Conservation (phyloP, 805 yeast genomes). For the Lipomyces yamadae region DNA sequence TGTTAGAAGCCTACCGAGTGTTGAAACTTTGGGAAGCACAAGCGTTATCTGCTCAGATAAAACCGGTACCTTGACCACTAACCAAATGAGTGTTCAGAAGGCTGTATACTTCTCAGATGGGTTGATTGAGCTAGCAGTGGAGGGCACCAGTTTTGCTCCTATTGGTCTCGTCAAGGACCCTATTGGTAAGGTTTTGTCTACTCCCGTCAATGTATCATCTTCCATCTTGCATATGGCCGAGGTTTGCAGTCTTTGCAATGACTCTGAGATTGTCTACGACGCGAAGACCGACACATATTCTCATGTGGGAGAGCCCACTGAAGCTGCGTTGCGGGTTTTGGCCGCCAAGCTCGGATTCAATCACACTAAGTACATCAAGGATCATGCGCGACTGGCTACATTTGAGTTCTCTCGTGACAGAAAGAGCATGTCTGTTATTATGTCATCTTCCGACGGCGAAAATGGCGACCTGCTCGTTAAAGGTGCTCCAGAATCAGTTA, state of each 20-base stretch:
- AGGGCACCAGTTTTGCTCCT: conserved; percentile 44
- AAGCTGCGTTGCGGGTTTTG: conserved; percentile 54
- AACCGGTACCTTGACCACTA: conserved; percentile 55
- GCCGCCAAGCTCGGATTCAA: conserved; percentile 47
- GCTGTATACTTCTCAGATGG: conserved; percentile 45
- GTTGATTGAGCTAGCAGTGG: conserved; percentile 47
- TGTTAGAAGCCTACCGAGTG: conserved; percentile 54
- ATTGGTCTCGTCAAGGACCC: conserved; percentile 38
- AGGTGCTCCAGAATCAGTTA: conserved; percentile 61
- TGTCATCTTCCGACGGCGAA: conserved; percentile 41
- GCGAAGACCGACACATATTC: conserved; percentile 44
- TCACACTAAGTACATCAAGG: conserved; percentile 31
- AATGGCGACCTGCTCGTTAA: conserved; percentile 49
- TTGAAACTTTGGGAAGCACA: conserved; percentile 64
- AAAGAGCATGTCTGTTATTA: conserved; percentile 60
- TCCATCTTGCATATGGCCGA: conserved; percentile 46
- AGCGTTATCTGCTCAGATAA: conserved; percentile 60
- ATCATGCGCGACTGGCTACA: conserved; percentile 44
- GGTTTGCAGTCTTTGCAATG: conserved; percentile 52
- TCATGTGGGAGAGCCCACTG: conserved; percentile 60
- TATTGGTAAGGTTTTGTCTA: conserved; percentile 40
- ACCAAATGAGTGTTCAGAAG: conserved; percentile 45
- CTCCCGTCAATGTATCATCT: conserved; percentile 20
- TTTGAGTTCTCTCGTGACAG: conserved; percentile 56
- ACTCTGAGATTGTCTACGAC: conserved; percentile 44